A percentile compares a stretch with the other conserved stretches of the same genome.
Conservation (phyloP, 805 yeast species). For the Candida ortonii region DNA sequence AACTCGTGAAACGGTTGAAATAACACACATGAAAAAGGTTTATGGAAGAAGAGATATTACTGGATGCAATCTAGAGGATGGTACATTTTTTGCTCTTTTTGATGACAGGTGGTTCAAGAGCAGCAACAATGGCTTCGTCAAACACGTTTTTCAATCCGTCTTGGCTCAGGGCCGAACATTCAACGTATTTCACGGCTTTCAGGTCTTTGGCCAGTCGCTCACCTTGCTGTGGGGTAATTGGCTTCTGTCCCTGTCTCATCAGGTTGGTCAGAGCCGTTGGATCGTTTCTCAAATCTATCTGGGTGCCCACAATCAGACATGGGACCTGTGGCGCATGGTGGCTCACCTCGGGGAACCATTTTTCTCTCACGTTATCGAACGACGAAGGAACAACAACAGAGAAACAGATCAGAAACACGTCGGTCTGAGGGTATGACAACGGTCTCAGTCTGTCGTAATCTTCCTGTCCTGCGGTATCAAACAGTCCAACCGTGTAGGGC, state of each 20-base stretch:
- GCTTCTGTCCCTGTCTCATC: slow-evolving; percentile 84
- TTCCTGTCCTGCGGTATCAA: slow-evolving; percentile 99
- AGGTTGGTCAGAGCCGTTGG: slow-evolving; percentile 86
- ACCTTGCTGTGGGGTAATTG: slow-evolving; percentile 84
- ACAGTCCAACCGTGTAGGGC: slow-evolving; percentile 94
- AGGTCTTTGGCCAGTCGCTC: slow-evolving; percentile 90
- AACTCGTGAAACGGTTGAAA: not conserved
- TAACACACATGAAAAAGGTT: slow-evolving; percentile 1
- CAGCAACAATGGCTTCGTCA: slow-evolving; percentile 98
- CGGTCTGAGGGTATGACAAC: slow-evolving; percentile 93
- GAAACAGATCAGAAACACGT: slow-evolving; percentile 93
- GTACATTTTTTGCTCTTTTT: slow-evolving; percentile 80
- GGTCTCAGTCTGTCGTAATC: slow-evolving; percentile 98
- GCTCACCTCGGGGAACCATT: slow-evolving; percentile 96
- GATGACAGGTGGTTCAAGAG: slow-evolving; percentile 92
- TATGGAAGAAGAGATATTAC: not conserved
- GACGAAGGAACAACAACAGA: slow-evolving; percentile 96
- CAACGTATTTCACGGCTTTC: slow-evolving; percentile 94
- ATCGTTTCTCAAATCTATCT: slow-evolving; percentile 91
- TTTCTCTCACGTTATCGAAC: slow-evolving; percentile 95
- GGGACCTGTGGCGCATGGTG: slow-evolving; percentile 98
- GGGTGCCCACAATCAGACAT: slow-evolving; percentile 95
- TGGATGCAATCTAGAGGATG: slow-evolving; percentile 51
- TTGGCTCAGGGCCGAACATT: slow-evolving; percentile 96
- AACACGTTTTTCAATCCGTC: slow-evolving; percentile 96